Evolutionary conservation across 2,329 filamentous ascomycete genomes (phyloP).

Genomic region (Talaromyces sp.): DNA sequence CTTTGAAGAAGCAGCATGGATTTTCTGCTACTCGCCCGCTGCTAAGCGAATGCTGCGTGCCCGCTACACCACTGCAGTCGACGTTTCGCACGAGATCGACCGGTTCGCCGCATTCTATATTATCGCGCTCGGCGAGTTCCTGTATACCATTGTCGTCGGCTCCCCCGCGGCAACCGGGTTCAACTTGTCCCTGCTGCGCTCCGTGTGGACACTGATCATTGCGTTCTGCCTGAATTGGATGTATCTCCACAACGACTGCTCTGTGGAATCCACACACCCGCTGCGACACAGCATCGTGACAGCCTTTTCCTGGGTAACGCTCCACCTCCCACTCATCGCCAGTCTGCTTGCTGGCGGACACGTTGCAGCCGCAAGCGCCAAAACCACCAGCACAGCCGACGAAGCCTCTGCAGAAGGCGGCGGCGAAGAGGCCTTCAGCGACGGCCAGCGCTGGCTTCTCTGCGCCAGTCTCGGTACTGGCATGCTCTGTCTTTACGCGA

Average conservation of each 20-base stretch:
- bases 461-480: slow-evolving; percentile 43
- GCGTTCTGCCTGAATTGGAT: slow-evolving; percentile 48
- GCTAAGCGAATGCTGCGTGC: slow-evolving; percentile 39
- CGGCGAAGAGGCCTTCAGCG: slow-evolving; percentile 32
- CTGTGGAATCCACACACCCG: slow-evolving; percentile 38
- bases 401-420: neutral
- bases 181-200: slow-evolving; percentile 39
- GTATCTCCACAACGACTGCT: slow-evolving; percentile 45
- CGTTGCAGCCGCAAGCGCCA: slow-evolving; percentile 37
- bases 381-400: neutral
- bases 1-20: slow-evolving; percentile 40
- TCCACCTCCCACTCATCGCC: slow-evolving; percentile 42
- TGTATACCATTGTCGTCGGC: slow-evolving; percentile 45
- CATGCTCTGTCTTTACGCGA: slow-evolving; percentile 35
- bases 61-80: slow-evolving; percentile 44
- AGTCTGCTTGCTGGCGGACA: slow-evolving; percentile 45
- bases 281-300: slow-evolving; percentile 41
- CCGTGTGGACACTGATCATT: slow-evolving; percentile 45
- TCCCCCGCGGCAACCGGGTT: slow-evolving; percentile 42
- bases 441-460: slow-evolving; percentile 43
- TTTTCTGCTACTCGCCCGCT: slow-evolving; percentile 40
- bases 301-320: slow-evolving; percentile 41
- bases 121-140: slow-evolving; percentile 47
- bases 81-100: slow-evolving; percentile 47
- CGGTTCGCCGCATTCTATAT: slow-evolving; percentile 48